Evolutionary conservation across 2,329 filamentous ascomycete genomes (phyloP).

Genomic region (Fusarium tuaranense): DNA sequence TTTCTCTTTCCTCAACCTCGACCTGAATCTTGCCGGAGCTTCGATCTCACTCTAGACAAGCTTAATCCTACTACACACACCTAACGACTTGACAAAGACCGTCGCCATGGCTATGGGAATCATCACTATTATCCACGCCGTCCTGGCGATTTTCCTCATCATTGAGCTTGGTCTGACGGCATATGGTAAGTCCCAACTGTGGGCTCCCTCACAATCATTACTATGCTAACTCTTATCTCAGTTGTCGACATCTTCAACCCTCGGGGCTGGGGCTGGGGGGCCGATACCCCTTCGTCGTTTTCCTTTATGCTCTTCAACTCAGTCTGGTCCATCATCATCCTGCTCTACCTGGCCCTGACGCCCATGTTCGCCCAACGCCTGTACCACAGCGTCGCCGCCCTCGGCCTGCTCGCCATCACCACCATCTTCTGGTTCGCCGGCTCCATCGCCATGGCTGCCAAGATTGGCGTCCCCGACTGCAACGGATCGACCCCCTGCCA

Average conservation of each 20-base stretch:
- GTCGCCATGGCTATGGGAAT: conserved; percentile 64
- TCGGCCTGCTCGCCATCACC: conserved; percentile 77
- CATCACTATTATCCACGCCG: conserved; percentile 72
- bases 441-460: conserved; percentile 80
- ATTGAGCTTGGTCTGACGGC: conserved; percentile 81
- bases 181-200: conserved; percentile 67
- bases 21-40: not conserved
- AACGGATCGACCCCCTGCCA: conserved; percentile 68
- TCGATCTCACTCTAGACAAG: not conserved
- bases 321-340: conserved; percentile 79
- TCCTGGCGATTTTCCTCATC: conserved; percentile 76
- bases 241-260: conserved; percentile 52
- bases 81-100: not conserved
- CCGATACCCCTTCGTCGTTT: conserved; percentile 65
- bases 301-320: conserved; percentile 85
- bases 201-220: not conserved
- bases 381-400: conserved; percentile 73
- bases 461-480: conserved; percentile 65
- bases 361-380: conserved; percentile 71
- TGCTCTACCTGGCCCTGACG: conserved; percentile 76
- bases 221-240: conserved; percentile 18
- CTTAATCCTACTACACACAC: not conserved
- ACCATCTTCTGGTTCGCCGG: conserved; percentile 93
- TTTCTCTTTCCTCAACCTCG: not conserved
- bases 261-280: conserved; percentile 25